phyloP scores from a whole-genome alignment of 495 filamentous ascomycete genomes.

The Durotheca rogersii region DNA sequence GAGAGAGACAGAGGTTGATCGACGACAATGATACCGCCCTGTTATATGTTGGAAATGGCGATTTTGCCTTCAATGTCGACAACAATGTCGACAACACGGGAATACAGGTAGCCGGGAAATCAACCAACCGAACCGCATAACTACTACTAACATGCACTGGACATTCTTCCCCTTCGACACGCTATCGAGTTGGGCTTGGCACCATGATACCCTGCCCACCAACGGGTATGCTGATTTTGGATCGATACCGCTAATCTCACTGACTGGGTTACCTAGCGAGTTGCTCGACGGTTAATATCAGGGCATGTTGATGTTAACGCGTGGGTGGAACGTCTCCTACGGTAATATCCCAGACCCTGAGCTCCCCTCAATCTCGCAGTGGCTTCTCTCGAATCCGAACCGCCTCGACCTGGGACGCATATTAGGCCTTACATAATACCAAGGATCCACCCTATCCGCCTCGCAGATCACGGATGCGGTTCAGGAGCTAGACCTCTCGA shows the following conservation, averaged over 20 bases:
- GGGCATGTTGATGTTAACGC: slow-evolving; percentile 39
- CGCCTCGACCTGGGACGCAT: slow-evolving; percentile 50
- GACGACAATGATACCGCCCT: slow-evolving; percentile 44
- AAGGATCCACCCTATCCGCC: slow-evolving; percentile 34
- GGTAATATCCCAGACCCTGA: slow-evolving; percentile 44
- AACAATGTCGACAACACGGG: slow-evolving; percentile 56
- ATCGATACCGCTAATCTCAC: neutral
- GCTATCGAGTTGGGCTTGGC: slow-evolving; percentile 50
- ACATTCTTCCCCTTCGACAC: slow-evolving; percentile 56
- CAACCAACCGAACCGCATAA: neutral
- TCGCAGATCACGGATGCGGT: slow-evolving; percentile 23
- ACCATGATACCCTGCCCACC: slow-evolving; percentile 43
- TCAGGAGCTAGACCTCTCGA: slow-evolving; percentile 43
- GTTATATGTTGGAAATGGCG: slow-evolving; percentile 56
- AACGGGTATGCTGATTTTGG: slow-evolving; percentile 9
- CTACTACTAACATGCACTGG: slow-evolving; percentile 21
- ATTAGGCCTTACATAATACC: slow-evolving; percentile 48
- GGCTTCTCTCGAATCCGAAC: slow-evolving; percentile 48
- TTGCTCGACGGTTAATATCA: slow-evolving; percentile 25
- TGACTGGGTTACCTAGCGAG: slow-evolving; percentile 12
- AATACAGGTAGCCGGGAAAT: slow-evolving; percentile 39
- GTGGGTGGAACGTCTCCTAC: slow-evolving; percentile 46
- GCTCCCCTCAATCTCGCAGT: slow-evolving; percentile 41
- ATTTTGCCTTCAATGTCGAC: slow-evolving; percentile 58
- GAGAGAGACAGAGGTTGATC: too few species aligned